Conservation (phyloP, 1,284 basidiomycete species). For the Boletus semigastroideus region DNA sequence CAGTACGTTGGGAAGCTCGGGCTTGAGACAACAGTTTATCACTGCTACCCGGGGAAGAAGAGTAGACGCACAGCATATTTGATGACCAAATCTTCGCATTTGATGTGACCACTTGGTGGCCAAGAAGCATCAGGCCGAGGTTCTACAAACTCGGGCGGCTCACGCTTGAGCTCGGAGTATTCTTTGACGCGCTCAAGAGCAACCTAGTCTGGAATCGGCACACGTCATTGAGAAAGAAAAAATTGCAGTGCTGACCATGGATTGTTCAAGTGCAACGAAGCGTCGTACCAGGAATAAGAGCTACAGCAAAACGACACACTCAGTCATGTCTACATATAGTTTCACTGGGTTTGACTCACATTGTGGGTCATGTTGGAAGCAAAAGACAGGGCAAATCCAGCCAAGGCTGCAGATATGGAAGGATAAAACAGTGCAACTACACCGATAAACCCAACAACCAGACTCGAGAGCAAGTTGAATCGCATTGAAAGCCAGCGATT, state of each 20-base stretch:
- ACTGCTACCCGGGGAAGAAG: neutral
- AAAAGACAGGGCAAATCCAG: constrained; percentile 85
- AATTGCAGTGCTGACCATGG: constrained; percentile 60
- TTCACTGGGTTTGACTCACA: constrained; percentile 43
- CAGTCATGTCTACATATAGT: constrained; percentile 21
- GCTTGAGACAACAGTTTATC: constrained; percentile 41
- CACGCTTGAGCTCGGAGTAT: constrained; percentile 78
- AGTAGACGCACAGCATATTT: constrained; percentile 73
- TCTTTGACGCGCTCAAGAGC: constrained; percentile 91
- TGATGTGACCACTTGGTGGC: constrained; percentile 77
- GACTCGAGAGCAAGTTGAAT: constrained; percentile 79
- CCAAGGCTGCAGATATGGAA: constrained; percentile 72
- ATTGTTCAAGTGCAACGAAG: constrained; percentile 87
- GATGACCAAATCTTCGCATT: constrained; percentile 80
- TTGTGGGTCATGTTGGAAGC: constrained; percentile 74
- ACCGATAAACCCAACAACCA: constrained; percentile 72
- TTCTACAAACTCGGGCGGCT: constrained; percentile 81
- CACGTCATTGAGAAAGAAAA: neutral
- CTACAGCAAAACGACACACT: constrained; percentile 34
- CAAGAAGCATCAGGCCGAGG: constrained; percentile 82
- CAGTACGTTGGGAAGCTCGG: constrained; percentile 83
- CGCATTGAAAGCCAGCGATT: constrained; percentile 81
- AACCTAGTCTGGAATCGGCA: constrained; percentile 47
- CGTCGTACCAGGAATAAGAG: constrained; percentile 59
- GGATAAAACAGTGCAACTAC: constrained; percentile 69